A percentile compares a stretch with the other conserved stretches of the same genome.
Conservation (phyloP, 1,284 basidiomycete species). For the Malassezia sp. region DNA sequence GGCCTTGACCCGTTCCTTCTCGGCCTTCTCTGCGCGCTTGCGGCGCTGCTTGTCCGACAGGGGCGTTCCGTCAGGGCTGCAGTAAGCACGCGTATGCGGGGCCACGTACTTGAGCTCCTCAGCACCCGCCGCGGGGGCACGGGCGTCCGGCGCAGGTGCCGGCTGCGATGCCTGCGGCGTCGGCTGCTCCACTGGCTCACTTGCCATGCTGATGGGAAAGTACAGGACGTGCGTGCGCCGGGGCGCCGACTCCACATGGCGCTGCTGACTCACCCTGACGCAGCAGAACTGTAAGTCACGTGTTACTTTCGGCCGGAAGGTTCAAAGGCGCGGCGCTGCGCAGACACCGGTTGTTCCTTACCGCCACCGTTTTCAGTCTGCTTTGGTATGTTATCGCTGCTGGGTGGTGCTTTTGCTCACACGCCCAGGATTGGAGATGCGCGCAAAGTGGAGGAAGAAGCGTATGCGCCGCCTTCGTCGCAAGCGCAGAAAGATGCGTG, state of each 20-base stretch:
- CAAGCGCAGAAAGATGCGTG: constrained; percentile 46
- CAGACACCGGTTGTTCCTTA: constrained; percentile 1
- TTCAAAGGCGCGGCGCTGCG: not conserved
- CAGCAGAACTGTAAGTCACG: constrained; percentile 16
- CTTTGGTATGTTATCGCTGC: constrained; percentile 1
- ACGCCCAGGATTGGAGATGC: constrained; percentile 19
- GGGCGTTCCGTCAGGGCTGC: constrained; percentile 42
- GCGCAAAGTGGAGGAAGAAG: constrained; percentile 45
- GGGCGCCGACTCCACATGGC: not conserved
- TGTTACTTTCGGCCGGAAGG: constrained; percentile 5
- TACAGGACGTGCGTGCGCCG: constrained; percentile 10
- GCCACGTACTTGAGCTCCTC: constrained; percentile 13
- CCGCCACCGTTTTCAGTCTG: constrained; percentile 13
- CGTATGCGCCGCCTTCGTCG: constrained; percentile 44
- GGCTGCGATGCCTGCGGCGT: constrained; percentile 1
- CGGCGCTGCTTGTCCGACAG: constrained; percentile 84
- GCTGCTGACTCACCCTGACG: constrained; percentile 10
- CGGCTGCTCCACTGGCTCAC: constrained; percentile 5
- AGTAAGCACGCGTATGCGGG: not conserved
- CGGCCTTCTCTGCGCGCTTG: constrained; percentile 79
- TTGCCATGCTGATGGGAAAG: constrained; percentile 6
- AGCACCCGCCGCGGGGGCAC: not conserved
- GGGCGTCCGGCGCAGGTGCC: not conserved
- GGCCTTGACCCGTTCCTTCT: constrained; percentile 59
- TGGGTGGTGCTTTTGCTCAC: not conserved